Conservation (phyloP, 2,329 filamentous ascomycete genomes). For the Paraphaeosphaeria minitans region DNA sequence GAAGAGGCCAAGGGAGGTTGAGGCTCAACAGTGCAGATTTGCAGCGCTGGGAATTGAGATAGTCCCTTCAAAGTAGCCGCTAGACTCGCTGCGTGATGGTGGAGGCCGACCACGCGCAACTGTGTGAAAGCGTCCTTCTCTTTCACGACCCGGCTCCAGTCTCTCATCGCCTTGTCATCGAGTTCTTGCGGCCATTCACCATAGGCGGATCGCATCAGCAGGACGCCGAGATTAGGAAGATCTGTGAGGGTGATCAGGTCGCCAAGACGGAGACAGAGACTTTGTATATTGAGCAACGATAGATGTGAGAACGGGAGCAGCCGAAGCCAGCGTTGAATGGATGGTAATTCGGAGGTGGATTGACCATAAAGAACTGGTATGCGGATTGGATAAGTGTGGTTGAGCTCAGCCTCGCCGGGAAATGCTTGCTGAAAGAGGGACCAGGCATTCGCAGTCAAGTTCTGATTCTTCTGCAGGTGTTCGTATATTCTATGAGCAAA, state of each 20-base stretch:
- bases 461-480: conserved; percentile 20
- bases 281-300: conserved; percentile 26
- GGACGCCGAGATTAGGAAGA: conserved; percentile 24
- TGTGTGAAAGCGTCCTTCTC: conserved; percentile 25
- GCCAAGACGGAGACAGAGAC: conserved; percentile 13
- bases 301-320: conserved; percentile 21
- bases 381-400: conserved; percentile 19
- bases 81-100: conserved; percentile 13
- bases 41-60: conserved; percentile 21
- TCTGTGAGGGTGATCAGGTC: conserved; percentile 24
- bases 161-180: conserved; percentile 15
- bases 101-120: conserved; percentile 23
- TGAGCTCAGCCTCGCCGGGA: conserved; percentile 21
- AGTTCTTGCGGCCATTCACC: neutral
- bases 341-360: conserved; percentile 14
- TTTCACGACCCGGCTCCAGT: conserved; percentile 27
- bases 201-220: conserved; percentile 21
- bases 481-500: conserved; percentile 24
- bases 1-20: neutral
- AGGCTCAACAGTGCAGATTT: conserved; percentile 20
- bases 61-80: conserved; percentile 14
- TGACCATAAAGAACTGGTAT: neutral
- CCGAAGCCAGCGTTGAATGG: conserved; percentile 20
- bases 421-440: conserved; percentile 24
- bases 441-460: conserved; percentile 24